These are phyloP conservation scores for Ophiorrhiza pumila DNA, from an alignment of 257 asterid species.

Conservation along the genomic window DNA sequence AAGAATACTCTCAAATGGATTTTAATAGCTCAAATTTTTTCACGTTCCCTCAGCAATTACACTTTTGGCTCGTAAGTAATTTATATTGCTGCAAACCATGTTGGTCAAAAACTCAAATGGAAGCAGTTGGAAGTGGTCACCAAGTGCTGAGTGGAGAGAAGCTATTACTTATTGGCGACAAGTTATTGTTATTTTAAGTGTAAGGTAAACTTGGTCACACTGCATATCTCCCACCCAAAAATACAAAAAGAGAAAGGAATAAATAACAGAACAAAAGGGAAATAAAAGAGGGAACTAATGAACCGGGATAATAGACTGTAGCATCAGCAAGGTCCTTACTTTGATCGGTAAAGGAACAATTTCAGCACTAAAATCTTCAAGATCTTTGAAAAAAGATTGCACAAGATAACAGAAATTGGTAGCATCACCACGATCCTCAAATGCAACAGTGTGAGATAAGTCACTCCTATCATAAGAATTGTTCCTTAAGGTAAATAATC, in stretches of 20 bases:
- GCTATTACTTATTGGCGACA: too few species aligned
- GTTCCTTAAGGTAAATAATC: slow-evolving; percentile 49
- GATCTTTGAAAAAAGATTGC: slow-evolving; percentile 60
- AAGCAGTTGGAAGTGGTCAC: not conserved
- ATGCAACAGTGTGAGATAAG: slow-evolving; percentile 62
- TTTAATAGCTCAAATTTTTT: not conserved
- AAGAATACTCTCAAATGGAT: not conserved
- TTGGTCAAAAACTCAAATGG: not conserved
- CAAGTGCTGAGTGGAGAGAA: not conserved
- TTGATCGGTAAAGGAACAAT: slow-evolving; percentile 60
- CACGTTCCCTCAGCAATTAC: not conserved
- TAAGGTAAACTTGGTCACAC: not conserved
- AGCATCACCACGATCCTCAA: slow-evolving; percentile 83
- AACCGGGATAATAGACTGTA: not conserved
- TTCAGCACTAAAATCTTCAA: slow-evolving; percentile 61
- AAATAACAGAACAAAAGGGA: not conserved
- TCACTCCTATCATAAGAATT: slow-evolving; percentile 30
- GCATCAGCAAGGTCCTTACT: slow-evolving; percentile 39
- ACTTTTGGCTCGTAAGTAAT: not conserved
- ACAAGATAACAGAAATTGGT: slow-evolving; percentile 69
- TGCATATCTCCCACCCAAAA: not conserved
- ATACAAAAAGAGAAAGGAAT: not conserved
- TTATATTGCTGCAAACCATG: not conserved
- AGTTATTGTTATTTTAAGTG: not conserved
- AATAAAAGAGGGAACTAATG: not conserved